Percentiles rank a stretch among this genome's conserved stretches.
phyloP scores from a whole-genome alignment of 2,329 filamentous ascomycete genomes.

The Penicillium sp. region DNA sequence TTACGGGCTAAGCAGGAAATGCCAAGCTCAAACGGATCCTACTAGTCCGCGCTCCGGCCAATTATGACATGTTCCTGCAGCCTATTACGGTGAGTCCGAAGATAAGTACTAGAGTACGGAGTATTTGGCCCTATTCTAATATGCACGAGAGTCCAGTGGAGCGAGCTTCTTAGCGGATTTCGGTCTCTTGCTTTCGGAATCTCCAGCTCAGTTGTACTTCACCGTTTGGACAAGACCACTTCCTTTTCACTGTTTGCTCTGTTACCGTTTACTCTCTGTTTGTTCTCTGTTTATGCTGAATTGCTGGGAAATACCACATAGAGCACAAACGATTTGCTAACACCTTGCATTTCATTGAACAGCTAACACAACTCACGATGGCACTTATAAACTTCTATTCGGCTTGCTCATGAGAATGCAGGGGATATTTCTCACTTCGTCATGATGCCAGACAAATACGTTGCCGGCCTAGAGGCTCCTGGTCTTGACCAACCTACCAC shows the following conservation, averaged over 20 bases:
- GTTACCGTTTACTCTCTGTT: not conserved
- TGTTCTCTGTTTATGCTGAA: not conserved
- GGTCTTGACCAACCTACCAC: not conserved
- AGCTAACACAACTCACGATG: not conserved
- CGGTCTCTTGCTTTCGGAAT: not conserved
- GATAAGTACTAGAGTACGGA: not conserved
- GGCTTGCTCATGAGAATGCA: not conserved
- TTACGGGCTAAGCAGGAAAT: not conserved
- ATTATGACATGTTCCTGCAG: not conserved
- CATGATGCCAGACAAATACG: not conserved
- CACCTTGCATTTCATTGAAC: not conserved
- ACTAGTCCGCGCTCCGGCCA: not conserved
- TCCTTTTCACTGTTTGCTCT: not conserved
- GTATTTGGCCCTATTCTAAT: not conserved
- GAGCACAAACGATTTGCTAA: not conserved
- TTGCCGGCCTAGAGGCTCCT: too few species aligned
- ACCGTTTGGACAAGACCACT: too few species aligned
- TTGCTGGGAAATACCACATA: too few species aligned
- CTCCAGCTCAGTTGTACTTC: not conserved
- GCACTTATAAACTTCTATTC: not conserved
- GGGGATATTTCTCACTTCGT: not conserved
- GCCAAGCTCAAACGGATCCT: not conserved
- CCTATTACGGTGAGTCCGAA: not conserved
- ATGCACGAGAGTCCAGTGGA: not conserved
- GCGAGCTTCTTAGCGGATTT: too few species aligned